Conservation (phyloP, 1,284 basidiomycete genomes). For the Anthracocystis setariae region DNA sequence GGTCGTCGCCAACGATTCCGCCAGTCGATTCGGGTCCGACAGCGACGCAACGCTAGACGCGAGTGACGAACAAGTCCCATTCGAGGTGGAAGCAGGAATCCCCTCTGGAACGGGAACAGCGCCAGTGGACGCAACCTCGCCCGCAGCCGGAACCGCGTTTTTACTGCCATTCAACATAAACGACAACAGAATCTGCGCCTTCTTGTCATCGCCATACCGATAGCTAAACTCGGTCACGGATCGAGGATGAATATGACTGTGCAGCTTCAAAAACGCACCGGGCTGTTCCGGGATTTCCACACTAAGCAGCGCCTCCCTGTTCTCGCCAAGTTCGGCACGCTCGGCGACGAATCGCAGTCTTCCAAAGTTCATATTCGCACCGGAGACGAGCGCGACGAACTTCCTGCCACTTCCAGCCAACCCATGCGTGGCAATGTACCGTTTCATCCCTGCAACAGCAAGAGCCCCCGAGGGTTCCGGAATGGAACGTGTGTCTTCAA, state of each 20-base stretch:
- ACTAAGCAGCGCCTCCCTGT: constrained; percentile 89
- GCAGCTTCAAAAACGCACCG: constrained; percentile 89
- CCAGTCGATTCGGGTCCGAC: constrained; percentile 2
- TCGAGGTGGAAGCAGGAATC: background rate
- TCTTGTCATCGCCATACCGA: constrained; percentile 73
- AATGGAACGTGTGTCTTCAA: constrained; percentile 73
- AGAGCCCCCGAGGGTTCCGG: constrained; percentile 98
- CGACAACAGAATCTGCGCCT: constrained; percentile 88
- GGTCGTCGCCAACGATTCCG: constrained; percentile 16
- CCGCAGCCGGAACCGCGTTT: background rate
- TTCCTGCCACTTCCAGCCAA: constrained; percentile 83
- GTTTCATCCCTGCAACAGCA: constrained; percentile 89
- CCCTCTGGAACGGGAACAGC: constrained; percentile 22
- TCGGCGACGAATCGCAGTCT: constrained; percentile 95
- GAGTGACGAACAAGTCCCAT: background rate
- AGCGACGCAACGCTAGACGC: constrained; percentile 9
- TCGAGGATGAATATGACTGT: constrained; percentile 87
- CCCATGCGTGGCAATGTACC: constrained; percentile 82
- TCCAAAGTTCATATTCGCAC: constrained; percentile 99
- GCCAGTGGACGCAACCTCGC: constrained; percentile 22
- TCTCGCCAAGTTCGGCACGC: constrained; percentile 94
- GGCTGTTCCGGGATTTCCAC: constrained; percentile 92
- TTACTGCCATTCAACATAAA: constrained; percentile 76
- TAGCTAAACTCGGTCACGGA: constrained; percentile 98
- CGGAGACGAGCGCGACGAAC: constrained; percentile 90